These are phyloP conservation scores for Pseudocercospora eumusae DNA, from an alignment of 2,329 filamentous ascomycete species.

Conservation along the genomic window DNA sequence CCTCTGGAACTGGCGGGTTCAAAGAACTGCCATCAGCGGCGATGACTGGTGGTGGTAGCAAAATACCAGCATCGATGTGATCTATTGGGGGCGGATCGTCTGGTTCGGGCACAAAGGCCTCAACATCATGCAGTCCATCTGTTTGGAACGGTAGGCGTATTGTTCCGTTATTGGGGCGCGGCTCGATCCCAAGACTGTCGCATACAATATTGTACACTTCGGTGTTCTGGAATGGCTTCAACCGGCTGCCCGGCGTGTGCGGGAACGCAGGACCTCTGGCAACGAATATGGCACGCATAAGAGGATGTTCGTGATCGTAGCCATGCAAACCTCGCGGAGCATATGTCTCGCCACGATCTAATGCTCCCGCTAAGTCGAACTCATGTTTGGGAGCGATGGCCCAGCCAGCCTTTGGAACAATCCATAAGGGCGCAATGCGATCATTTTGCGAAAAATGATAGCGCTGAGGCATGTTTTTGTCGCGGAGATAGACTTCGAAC, in stretches of 20 bases:
- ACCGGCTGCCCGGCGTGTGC: conserved; percentile 74
- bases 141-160: conserved; percentile 69
- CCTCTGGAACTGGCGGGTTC: conserved; percentile 27
- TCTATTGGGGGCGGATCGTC: conserved; percentile 27
- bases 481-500: conserved; percentile 83
- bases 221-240: conserved; percentile 84
- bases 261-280: conserved; percentile 91
- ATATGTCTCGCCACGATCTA: conserved; percentile 67
- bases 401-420: conserved; percentile 90
- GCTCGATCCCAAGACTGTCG: conserved; percentile 74
- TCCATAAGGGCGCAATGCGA: conserved; percentile 92
- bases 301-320: conserved; percentile 89
- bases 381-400: conserved; percentile 80
- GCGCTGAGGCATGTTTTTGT: conserved; percentile 83
- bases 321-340: conserved; percentile 84
- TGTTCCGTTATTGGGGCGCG: conserved; percentile 84
- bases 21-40: conserved; percentile 13
- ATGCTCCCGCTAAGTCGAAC: conserved; percentile 70
- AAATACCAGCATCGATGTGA: conserved; percentile 15
- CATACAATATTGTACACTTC: conserved; percentile 95
- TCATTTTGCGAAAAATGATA: conserved; percentile 89
- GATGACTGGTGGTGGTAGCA: conserved; percentile 20
- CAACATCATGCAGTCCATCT: conserved; percentile 58
- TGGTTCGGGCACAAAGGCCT: conserved; percentile 22
- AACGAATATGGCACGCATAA: conserved; percentile 96